Evolutionary conservation across 345 rosid species (phyloP).

Genomic region (Citrus hindsii): DNA sequence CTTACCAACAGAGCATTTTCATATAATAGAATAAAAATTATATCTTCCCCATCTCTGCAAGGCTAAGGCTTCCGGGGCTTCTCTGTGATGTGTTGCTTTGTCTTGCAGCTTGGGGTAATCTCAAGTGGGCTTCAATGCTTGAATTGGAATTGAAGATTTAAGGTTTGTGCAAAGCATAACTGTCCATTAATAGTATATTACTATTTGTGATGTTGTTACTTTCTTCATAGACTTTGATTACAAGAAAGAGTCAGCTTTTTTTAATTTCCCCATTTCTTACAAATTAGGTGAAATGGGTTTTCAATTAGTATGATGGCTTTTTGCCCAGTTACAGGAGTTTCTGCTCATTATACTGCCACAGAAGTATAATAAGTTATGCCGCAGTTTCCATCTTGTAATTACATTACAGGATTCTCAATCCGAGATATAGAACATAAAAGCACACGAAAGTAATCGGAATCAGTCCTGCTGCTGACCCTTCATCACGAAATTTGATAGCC

Average conservation of each 20-base stretch:
- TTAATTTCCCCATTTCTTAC: neutral
- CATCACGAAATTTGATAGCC: neutral
- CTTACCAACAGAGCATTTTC: neutral
- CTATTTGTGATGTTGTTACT: neutral
- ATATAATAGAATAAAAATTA: neutral
- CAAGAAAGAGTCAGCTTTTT: too few species aligned
- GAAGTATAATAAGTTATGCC: too few species aligned
- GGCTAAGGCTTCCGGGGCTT: conserved; percentile 11
- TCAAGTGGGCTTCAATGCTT: conserved; percentile 29
- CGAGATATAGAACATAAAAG: neutral
- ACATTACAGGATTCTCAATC: neutral
- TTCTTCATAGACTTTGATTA: conserved; percentile 22
- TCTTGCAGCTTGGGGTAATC: conserved; percentile 40
- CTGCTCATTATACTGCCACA: neutral
- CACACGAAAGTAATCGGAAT: too few species aligned
- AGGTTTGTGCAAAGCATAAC: conserved; percentile 3
- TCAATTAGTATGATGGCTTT: neutral
- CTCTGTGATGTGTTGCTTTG: conserved; percentile 35
- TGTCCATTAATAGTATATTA: neutral
- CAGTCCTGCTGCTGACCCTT: neutral
- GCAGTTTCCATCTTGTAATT: too few species aligned
- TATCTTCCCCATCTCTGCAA: conserved; percentile 13
- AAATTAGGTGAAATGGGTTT: conserved; percentile 27
- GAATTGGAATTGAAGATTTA: conserved; percentile 46
- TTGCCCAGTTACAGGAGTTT: neutral